Percentiles rank a stretch among this genome's conserved stretches.
These are phyloP conservation scores for Phaffomyces antillensis DNA, from an alignment of 805 yeast species.

Conservation along the genomic window DNA sequence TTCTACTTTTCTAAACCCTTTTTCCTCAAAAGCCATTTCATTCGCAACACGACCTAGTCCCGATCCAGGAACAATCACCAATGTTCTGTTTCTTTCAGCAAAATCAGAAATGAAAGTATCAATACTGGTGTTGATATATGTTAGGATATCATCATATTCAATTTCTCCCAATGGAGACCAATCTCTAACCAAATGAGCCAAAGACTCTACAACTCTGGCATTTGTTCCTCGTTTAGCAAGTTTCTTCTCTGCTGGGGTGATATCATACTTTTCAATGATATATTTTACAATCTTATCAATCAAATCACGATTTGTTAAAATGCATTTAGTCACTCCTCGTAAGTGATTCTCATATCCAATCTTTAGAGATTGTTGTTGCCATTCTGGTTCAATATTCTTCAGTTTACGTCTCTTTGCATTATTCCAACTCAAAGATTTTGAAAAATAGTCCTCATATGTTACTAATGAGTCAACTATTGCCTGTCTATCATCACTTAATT, in stretches of 20 bases:
- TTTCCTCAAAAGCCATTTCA: constrained; percentile 38
- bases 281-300: constrained; percentile 37
- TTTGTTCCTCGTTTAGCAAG: constrained; percentile 21
- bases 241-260: constrained; percentile 37
- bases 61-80: constrained; percentile 76
- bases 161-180: constrained; percentile 48
- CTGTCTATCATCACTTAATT: constrained; percentile 9
- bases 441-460: constrained; percentile 38
- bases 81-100: constrained; percentile 30
- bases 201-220: constrained; percentile 52
- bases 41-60: constrained; percentile 79
- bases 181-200: constrained; percentile 75
- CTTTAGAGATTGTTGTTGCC: constrained; percentile 44
- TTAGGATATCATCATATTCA: constrained; percentile 48
- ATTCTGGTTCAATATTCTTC: constrained; percentile 45
- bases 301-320: constrained; percentile 41
- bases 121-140: constrained; percentile 44
- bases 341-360: constrained; percentile 52
- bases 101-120: constrained; percentile 20
- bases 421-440: constrained; percentile 35
- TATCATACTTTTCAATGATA: constrained; percentile 29
- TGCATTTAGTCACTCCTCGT: constrained; percentile 38
- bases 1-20: constrained; percentile 43
- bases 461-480: constrained; percentile 33
- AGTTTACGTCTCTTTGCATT: constrained; percentile 37